Conservation (phyloP, 2,329 filamentous ascomycete genomes). For the Colletotrichum ledebouriae region DNA sequence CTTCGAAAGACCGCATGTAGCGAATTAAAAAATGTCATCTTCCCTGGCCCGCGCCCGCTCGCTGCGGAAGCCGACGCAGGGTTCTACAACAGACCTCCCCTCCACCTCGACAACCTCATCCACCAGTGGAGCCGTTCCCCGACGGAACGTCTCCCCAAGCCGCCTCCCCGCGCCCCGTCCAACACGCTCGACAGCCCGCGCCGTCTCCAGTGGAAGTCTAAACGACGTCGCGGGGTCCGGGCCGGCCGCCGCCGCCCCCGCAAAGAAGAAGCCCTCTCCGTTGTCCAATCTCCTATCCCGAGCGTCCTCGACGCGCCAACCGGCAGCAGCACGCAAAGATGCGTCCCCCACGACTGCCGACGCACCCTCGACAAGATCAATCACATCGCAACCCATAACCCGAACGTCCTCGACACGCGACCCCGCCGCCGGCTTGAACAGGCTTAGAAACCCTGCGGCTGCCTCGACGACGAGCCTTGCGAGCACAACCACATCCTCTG, state of each 20-base stretch:
- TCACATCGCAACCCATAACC: neutral
- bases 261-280: slow-evolving; percentile 31
- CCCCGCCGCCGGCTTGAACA: slow-evolving; percentile 28
- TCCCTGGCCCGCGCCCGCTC: slow-evolving; percentile 61
- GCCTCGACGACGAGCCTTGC: slow-evolving; percentile 45
- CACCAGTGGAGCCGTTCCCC: neutral
- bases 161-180: slow-evolving; percentile 37
- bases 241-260: slow-evolving; percentile 31
- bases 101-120: slow-evolving; percentile 10
- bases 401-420: slow-evolving; percentile 35
- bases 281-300: slow-evolving; percentile 24
- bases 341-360: neutral
- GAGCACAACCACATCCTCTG: slow-evolving; percentile 28
- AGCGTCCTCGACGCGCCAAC: slow-evolving; percentile 25
- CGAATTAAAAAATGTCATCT: slow-evolving; percentile 55
- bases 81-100: slow-evolving; percentile 43
- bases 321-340: slow-evolving; percentile 23
- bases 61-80: slow-evolving; percentile 58
- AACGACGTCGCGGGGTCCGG: slow-evolving; percentile 12
- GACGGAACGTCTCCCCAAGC: slow-evolving; percentile 34
- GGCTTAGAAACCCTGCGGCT: slow-evolving; percentile 12
- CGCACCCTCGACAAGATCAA: slow-evolving; percentile 7
- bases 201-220: slow-evolving; percentile 32
- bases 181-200: slow-evolving; percentile 29
- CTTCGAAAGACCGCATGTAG: neutral